phyloP scores from a whole-genome alignment of 2,329 filamentous ascomycete genomes.

The Pestalotiopsis sp. region DNA sequence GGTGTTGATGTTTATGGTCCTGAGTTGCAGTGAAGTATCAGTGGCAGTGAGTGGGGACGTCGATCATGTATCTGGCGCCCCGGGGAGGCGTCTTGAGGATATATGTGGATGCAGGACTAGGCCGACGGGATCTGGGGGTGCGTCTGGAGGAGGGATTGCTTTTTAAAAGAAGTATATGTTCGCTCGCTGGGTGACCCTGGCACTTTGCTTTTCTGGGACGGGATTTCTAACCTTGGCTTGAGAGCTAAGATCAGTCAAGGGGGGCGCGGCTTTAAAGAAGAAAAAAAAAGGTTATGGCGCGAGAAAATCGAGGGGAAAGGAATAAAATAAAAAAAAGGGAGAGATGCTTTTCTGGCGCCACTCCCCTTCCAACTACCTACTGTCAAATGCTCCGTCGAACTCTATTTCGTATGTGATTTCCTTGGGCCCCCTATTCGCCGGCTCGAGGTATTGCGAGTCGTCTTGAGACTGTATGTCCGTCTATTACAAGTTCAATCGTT shows the following conservation, averaged over 20 bases:
- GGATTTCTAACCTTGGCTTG: constrained; percentile 12
- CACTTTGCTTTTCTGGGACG: constrained; percentile 11
- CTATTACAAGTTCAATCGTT: not conserved
- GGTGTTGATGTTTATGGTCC: constrained; percentile 21
- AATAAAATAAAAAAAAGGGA: too few relatives aligned
- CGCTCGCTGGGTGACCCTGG: constrained; percentile 6
- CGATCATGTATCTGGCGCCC: constrained; percentile 29
- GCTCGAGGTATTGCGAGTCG: not conserved
- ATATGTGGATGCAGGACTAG: constrained; percentile 30
- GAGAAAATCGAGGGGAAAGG: too few relatives aligned
- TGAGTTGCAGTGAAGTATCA: constrained; percentile 24
- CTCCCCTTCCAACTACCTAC: not conserved
- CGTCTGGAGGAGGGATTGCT: constrained; percentile 9
- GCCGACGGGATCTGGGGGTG: constrained; percentile 17
- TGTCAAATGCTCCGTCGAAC: not conserved
- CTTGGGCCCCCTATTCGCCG: not conserved
- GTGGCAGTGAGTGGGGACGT: constrained; percentile 29
- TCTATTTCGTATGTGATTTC: not conserved
- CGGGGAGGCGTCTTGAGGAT: constrained; percentile 32
- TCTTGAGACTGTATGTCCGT: not conserved
- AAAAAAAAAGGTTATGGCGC: too few relatives aligned
- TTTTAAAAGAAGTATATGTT: constrained; percentile 12
- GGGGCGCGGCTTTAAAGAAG: not conserved
- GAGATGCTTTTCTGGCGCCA: too few relatives aligned
- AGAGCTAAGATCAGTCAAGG: constrained; percentile 11